Evolutionary conservation across 1,284 basidiomycete genomes (phyloP), one percentile per base, ranked within the genome.

Genomic region (Naganishia liquefaciens): DNA sequence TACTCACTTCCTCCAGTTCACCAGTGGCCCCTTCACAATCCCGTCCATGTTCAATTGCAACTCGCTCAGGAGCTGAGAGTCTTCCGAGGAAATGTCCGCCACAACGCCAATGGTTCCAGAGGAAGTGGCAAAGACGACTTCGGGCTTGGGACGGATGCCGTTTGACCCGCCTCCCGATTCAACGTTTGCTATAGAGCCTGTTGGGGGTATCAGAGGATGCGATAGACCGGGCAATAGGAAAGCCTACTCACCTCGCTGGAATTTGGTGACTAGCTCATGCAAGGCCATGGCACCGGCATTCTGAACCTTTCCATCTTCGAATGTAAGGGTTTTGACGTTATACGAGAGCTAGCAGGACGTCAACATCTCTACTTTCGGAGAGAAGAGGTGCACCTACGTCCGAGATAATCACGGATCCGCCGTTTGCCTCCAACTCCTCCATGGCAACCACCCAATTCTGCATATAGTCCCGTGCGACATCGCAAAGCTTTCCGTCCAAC

Each of bases 61-160:
- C 39, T 84, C 85, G 1, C 87, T 87, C 72, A 95, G 79, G 42
- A 86, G 82, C n/a, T 87, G 77, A 0, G 87, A 82, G 15, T 85
- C 80, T 11, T 82, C 76, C 28, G 83, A 79, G 23, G 82, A 80
- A 25, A 92, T 80, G 64, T 92, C 85, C 2, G 86, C 79, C 39
- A 95, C 80, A n/a, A 89, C 81, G 11, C 91, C 89, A 49, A 96
- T 87, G 30, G 88, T 84, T 3, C 93, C 93, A 4, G 87, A 85
- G 0, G 87, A 82, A 0, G 92, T 91, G 73, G 90, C 87, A 76
- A 89, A 92, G 15, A 94, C 70, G 43, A 89, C 84, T 64, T 85
- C 85, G 0, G 89, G 83, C 5, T 49, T 65, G 55, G 61, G 43
- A 50, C 64, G 46, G 10, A 30, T 46, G 23, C 37, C 33, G 13